Evolutionary conservation across 1,284 basidiomycete species (phyloP), one percentile per base, ranked within the genome.

Genomic region (Boletellus deceptivus): DNA sequence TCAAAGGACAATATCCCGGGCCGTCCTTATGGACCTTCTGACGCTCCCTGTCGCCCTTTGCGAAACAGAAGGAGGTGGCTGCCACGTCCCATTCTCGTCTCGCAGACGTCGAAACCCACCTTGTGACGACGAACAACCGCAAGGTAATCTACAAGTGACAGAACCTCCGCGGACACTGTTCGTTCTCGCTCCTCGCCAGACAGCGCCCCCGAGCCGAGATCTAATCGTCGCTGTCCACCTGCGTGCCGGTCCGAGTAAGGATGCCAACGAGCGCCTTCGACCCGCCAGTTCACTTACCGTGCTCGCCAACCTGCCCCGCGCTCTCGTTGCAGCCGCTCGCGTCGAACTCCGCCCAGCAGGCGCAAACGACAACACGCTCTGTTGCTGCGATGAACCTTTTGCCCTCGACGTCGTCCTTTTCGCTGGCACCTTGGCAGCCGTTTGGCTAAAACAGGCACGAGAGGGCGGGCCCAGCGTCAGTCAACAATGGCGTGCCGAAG

Each of bases 291-390:
- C 36, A 57, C 68, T 34, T 36, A 70, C 67, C 43, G 54, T 56
- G 20, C 10, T 57, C 6, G 55, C 74, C 68, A 83, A 77, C 64
- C 69, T 83, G 18, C 75, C 76, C 59, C 73, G 77, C 7, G 84
- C 81, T 55, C 72, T 80, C 14, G 77, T 72, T 4, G 85, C 83
- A 24, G 85, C 82, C 0, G 80, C 73, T 48, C 84, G 59, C 1
- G 70, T 75, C 11, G 82, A 78, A 3, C 73, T 73, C 18, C 82
- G 70, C n/a, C 79, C 76, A 10, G 79, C 75, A 8, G 86, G 80
- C 0, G 80, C 78, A 56, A 88, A 88, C 37, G 69, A 77, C 48
- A 91, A 70, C 46, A 25, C 25, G 10, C 83, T 86, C 0, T 77
- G 60, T 60, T 69, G 63, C 9, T 68, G 61, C 11, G 65, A 47